phyloP scores from a whole-genome alignment of 305 asterid genomes.

The Rubia balearica region DNA sequence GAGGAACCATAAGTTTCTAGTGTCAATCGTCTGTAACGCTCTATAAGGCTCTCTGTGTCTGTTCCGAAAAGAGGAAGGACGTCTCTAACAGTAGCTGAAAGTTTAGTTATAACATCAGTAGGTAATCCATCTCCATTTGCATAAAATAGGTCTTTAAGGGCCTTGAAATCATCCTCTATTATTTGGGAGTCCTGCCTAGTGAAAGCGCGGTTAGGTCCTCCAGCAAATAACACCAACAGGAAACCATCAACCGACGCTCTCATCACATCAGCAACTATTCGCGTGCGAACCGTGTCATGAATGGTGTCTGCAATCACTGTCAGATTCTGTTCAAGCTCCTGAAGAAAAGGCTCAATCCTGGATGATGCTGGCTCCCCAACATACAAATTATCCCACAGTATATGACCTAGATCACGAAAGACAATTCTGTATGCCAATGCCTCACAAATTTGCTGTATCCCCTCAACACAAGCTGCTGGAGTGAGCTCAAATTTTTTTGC shows the following conservation, averaged over 20 bases:
- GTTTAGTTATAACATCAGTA: slow-evolving; percentile 54
- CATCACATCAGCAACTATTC: slow-evolving; percentile 77
- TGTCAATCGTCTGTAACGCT: slow-evolving; percentile 52
- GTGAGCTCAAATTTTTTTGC: slow-evolving; percentile 73
- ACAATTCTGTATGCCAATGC: slow-evolving; percentile 64
- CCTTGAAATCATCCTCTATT: slow-evolving; percentile 82
- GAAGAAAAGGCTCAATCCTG: slow-evolving; percentile 77
- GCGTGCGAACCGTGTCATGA: slow-evolving; percentile 67
- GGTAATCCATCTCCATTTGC: slow-evolving; percentile 93
- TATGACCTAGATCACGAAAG: slow-evolving; percentile 68
- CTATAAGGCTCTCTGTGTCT: slow-evolving; percentile 67
- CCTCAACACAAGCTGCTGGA: slow-evolving; percentile 74
- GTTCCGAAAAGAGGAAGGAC: slow-evolving; percentile 63
- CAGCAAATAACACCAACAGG: slow-evolving; percentile 76
- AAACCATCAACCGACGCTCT: slow-evolving; percentile 86
- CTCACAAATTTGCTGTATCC: slow-evolving; percentile 76
- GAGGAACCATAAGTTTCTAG: slow-evolving; percentile 69
- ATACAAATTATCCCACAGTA: slow-evolving; percentile 65
- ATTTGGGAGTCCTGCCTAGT: slow-evolving; percentile 55
- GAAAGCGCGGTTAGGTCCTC: slow-evolving; percentile 80
- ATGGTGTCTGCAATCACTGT: slow-evolving; percentile 64
- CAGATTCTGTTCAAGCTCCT: slow-evolving; percentile 62
- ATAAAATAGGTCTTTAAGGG: slow-evolving; percentile 76
- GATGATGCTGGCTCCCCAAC: slow-evolving; percentile 76
- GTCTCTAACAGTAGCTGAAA: slow-evolving; percentile 56